phyloP scores from a whole-genome alignment of 176 grass and related monocot genomes.

The Poa annua region DNA sequence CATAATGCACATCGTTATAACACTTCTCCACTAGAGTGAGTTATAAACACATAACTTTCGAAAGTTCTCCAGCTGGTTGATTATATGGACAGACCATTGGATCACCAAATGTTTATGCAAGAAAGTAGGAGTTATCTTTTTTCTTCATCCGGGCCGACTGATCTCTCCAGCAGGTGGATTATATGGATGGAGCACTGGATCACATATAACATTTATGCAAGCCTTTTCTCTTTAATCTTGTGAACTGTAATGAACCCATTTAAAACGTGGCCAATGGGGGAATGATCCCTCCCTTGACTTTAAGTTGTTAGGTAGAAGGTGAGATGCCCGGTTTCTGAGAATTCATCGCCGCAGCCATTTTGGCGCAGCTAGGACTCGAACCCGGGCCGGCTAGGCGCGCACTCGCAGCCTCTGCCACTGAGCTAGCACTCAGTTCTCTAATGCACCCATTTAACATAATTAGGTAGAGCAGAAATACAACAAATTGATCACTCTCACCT shows the following conservation, averaged over 20 bases:
- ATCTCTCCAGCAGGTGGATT: neutral
- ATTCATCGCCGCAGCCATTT: too few relatives aligned
- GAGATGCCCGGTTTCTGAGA: too few relatives aligned
- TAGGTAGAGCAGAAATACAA: neutral
- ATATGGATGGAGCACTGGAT: conserved; percentile 7
- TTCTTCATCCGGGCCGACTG: neutral
- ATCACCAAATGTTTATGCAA: neutral
- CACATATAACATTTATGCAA: conserved; percentile 15
- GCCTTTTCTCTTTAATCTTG: neutral
- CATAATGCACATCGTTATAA: neutral
- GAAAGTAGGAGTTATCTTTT: neutral
- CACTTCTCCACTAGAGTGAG: conserved; percentile 14
- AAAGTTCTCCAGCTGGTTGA: neutral
- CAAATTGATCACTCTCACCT: conserved; percentile 52
- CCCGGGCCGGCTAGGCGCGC: too few relatives aligned
- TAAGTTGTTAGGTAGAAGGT: too few relatives aligned
- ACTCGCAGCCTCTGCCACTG: too few relatives aligned
- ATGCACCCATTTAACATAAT: conserved; percentile 7
- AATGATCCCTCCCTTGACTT: too few relatives aligned
- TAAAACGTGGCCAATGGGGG: too few relatives aligned
- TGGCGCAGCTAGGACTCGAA: too few relatives aligned
- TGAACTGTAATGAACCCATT: neutral
- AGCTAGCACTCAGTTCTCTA: too few relatives aligned
- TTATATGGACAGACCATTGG: conserved; percentile 16
- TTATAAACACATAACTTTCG: neutral